These are phyloP conservation scores for Oryza officinalis DNA, from an alignment of 176 grass and related monocot species.

Conservation along the genomic window DNA sequence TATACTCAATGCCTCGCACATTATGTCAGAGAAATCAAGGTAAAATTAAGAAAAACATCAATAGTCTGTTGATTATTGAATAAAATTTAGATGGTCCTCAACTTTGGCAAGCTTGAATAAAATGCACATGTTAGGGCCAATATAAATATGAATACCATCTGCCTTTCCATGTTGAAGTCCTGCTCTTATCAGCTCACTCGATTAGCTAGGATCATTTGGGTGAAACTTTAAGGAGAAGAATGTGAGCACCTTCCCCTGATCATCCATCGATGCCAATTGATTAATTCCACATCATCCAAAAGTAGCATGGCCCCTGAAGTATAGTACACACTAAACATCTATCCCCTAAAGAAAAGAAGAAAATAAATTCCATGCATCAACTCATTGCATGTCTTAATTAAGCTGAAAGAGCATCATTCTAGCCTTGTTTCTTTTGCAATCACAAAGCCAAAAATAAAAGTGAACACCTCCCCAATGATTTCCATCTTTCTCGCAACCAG, in stretches of 20 bases:
- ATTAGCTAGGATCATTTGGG: neutral
- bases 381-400: neutral
- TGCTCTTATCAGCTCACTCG: conserved; percentile 7
- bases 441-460: neutral
- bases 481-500: neutral
- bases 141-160: neutral
- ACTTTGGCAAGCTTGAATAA: neutral
- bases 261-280: neutral
- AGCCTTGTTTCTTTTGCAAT: conserved; percentile 36
- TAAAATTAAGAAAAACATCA: neutral
- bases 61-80: neutral
- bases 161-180: neutral
- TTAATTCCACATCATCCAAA: neutral
- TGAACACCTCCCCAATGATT: neutral
- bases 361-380: neutral
- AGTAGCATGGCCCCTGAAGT: neutral
- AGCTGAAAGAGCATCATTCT: conserved; percentile 25
- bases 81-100: neutral
- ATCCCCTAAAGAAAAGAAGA: neutral
- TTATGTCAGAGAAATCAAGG: neutral
- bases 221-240: conserved; percentile 49
- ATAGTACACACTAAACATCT: neutral
- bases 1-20: neutral
- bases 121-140: neutral
- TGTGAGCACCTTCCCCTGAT: conserved; percentile 19